phyloP scores from a whole-genome alignment of 805 yeast genomes.

The Saturnispora gosingensis region DNA sequence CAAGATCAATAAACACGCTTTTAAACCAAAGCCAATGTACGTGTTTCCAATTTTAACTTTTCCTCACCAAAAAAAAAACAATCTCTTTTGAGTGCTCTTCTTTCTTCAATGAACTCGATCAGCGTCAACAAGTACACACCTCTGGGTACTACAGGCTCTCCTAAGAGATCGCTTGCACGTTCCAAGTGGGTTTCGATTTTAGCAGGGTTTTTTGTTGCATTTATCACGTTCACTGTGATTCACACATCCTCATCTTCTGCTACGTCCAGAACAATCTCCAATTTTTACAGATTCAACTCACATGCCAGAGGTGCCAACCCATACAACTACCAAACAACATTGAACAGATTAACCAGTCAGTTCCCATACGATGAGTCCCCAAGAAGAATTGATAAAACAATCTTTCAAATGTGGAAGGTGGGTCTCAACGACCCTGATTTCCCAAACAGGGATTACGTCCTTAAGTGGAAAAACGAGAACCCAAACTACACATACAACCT shows the following conservation, averaged over 20 bases:
- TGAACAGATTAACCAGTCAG: slow-evolving; percentile 23
- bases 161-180: slow-evolving; percentile 7
- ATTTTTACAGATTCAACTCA: slow-evolving; percentile 25
- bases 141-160: not conserved
- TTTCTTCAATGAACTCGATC: not conserved
- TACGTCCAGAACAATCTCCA: slow-evolving; percentile 22
- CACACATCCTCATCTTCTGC: slow-evolving; percentile 17
- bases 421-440: slow-evolving; percentile 27
- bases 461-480: slow-evolving; percentile 29
- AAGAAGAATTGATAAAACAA: slow-evolving; percentile 25
- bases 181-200: slow-evolving; percentile 21
- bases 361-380: slow-evolving; percentile 29
- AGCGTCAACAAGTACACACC: slow-evolving; percentile 6
- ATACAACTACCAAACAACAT: slow-evolving; percentile 25
- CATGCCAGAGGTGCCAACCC: slow-evolving; percentile 29
- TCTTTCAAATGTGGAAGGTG: slow-evolving; percentile 31
- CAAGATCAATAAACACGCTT: not conserved
- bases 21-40: not conserved
- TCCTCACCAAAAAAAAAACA: not conserved
- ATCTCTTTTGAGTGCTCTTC: not conserved
- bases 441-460: slow-evolving; percentile 25
- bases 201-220: slow-evolving; percentile 22
- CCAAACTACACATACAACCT: slow-evolving; percentile 26
- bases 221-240: slow-evolving; percentile 19
- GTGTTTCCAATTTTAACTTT: not conserved